A percentile compares a stretch with the other conserved stretches of the same genome.
Conservation (phyloP, 169 alveolate species). For the Pseudocohnilembus persalinus region DNA sequence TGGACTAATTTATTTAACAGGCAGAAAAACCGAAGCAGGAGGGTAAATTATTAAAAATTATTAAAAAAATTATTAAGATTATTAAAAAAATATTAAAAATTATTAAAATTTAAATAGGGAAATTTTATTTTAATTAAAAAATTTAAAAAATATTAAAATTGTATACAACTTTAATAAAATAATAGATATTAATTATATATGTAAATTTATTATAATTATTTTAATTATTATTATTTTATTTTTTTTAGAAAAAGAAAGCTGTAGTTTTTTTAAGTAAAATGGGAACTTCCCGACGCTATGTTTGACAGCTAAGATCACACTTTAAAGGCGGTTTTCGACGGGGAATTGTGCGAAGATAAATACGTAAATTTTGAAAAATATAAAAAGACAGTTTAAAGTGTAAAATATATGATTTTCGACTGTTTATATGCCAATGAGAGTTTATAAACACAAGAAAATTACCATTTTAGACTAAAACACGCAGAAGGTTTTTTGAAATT, state of each 20-base stretch:
- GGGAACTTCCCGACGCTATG: neutral
- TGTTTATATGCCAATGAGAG: neutral
- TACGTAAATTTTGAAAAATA: neutral
- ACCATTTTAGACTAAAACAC: neutral
- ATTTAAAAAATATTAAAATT: neutral
- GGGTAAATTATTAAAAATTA: too few species aligned
- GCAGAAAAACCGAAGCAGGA: constrained; percentile 13
- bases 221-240: too few species aligned
- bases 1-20: constrained; percentile 23
- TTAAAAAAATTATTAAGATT: too few species aligned
- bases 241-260: neutral
- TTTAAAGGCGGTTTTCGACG: neutral
- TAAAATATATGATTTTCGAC: neutral
- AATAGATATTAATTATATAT: constrained; percentile 17
- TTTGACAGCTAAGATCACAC: neutral
- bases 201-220: too few species aligned
- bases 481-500: neutral
- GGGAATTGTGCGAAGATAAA: neutral
- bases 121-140: neutral
- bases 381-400: too few species aligned
- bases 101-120: neutral
- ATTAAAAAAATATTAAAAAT: neutral
- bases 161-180: constrained; percentile 5
- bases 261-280: neutral
- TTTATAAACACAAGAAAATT: neutral